Base-by-base conservation (phyloP, 805 yeast species). In the Tetrapisispora phaffii region DNA sequence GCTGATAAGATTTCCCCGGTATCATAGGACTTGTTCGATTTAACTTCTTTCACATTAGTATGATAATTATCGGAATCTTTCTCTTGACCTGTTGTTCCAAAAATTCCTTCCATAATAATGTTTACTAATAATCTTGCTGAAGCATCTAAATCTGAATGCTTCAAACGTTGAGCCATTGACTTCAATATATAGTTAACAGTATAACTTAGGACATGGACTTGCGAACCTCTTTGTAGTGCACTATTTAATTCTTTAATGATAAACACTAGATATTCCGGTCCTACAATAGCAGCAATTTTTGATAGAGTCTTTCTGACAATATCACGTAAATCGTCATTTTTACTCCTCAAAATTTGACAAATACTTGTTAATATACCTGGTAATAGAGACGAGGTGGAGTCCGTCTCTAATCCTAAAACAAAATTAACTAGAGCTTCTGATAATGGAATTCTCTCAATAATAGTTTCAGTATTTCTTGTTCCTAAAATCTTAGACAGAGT, bases 61-160 rank as follows among this genome's bases (percentile, higher is more conserved):
- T 76, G 76, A 57, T 93, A 90, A 17, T 88, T 96, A 49, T 88
- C 97, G 5, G 93, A 89, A 51, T 93, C 97, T 60, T 93, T 90
- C 57, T 93, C 97, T 58, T 82, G 83, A 31, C 96, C 95, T 3
- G 95, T 85, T 9, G 82, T 75, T 21, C 98, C 98, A 63, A 93
- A 89, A 4, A 80, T 75, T 57, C 90, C 96, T 57, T 88, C 95
- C 96, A 90, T 90, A 20, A 89, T 72, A 15, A 87, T 70, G 20
- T 77, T 79, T 52, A 82, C 80, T 12, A 89, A 66, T 44, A 82
- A 54, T 2, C 67, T 67, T 4, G 82, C 76, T 10, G 78, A 71
- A 13, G 76, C 80, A 60, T 88, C 93, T 36, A 90, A 66, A 47
- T 85, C 95, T 7, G 95, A 94, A 51, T 76, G 83, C 0, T 57